These are phyloP conservation scores for Talaromyces sp. DNA, from an alignment of 2,329 filamentous ascomycete genomes.

Conservation along the genomic window DNA sequence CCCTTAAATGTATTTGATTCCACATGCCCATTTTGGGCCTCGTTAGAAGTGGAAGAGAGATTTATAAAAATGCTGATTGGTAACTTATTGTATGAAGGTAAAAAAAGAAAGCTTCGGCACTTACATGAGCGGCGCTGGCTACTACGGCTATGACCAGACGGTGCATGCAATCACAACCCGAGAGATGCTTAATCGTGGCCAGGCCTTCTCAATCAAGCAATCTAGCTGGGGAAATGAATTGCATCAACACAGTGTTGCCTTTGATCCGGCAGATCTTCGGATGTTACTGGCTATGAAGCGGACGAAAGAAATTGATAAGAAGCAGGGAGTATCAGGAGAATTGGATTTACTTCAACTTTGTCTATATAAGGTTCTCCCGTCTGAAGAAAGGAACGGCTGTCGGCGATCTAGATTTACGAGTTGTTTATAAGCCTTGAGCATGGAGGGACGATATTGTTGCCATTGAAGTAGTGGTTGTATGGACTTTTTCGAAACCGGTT, in stretches of 20 bases:
- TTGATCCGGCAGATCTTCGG: conserved; percentile 10
- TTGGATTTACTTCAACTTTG: conserved; percentile 10
- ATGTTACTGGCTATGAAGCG: conserved; percentile 2
- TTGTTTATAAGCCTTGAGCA: conserved; percentile 5
- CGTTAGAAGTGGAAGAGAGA: background rate
- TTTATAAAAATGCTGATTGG: background rate
- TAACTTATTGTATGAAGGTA: background rate
- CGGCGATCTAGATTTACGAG: conserved; percentile 6
- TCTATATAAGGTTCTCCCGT: background rate
- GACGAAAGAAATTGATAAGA: background rate
- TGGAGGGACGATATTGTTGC: background rate
- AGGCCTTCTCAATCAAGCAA: background rate
- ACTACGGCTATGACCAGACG: conserved; percentile 21
- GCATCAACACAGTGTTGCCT: background rate
- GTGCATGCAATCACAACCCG: background rate
- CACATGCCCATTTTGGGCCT: background rate
- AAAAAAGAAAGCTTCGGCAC: background rate
- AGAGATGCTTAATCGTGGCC: background rate
- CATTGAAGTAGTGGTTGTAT: background rate
- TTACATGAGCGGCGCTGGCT: conserved; percentile 16
- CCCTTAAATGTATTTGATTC: background rate
- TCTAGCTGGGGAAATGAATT: background rate
- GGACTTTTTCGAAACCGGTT: background rate
- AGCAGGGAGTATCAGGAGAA: background rate
- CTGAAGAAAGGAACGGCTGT: background rate